phyloP scores from a whole-genome alignment of 1,284 basidiomycete species.

The Marasmius tenuissimus region DNA sequence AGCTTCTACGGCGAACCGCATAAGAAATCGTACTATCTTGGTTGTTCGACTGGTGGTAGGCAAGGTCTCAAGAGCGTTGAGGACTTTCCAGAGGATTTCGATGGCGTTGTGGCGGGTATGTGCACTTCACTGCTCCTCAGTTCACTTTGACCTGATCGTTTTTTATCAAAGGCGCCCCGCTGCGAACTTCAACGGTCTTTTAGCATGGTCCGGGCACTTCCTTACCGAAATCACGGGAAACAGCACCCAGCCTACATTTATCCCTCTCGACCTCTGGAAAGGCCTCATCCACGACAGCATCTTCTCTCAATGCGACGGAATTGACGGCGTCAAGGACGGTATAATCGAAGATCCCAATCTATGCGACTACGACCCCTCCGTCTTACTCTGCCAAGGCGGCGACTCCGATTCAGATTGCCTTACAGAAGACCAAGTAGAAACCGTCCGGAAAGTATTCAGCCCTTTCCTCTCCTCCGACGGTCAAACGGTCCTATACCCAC shows the following conservation, averaged over 20 bases:
- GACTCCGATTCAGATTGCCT: conserved; percentile 27
- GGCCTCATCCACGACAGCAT: conserved; percentile 13
- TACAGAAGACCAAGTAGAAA: conserved; percentile 29
- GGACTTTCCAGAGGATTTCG: conserved; percentile 19
- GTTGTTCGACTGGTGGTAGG: conserved; percentile 20
- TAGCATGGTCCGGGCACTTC: conserved; percentile 6
- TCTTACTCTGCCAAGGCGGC: conserved; percentile 25
- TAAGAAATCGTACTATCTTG: conserved; percentile 18
- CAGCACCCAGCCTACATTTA: conserved; percentile 3
- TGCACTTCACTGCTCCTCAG: background rate
- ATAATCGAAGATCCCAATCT: conserved; percentile 32
- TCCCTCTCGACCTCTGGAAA: conserved; percentile 10
- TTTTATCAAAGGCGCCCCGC: conserved; percentile 7
- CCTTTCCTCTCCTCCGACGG: conserved; percentile 30
- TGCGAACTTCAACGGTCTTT: conserved; percentile 10
- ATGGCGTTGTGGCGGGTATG: conserved; percentile 19
- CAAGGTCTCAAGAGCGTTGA: conserved; percentile 19
- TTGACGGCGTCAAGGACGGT: conserved; percentile 31
- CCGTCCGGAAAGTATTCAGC: conserved; percentile 29
- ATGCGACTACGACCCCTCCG: conserved; percentile 32
- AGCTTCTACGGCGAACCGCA: conserved; percentile 12
- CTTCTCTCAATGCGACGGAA: conserved; percentile 24
- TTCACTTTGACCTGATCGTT: background rate
- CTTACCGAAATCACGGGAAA: conserved; percentile 1
- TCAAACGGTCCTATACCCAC: conserved; percentile 26